A percentile compares a stretch with the other conserved stretches of the same genome.
Conservation (phyloP, 108 stramenopile genomes). For the Cylindrotheca fusiformis region DNA sequence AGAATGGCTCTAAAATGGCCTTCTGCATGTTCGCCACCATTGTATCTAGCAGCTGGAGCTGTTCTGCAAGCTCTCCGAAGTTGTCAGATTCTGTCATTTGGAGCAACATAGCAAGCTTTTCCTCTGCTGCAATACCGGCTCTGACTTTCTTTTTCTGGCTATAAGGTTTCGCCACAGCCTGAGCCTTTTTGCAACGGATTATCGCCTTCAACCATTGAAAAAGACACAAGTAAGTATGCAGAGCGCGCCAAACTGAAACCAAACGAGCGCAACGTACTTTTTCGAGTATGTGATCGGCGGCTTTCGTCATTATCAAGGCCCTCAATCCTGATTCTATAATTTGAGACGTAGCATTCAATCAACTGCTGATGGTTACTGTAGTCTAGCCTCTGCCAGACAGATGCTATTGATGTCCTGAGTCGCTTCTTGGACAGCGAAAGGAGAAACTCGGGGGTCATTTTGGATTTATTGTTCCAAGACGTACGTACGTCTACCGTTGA, state of each 20-base stretch:
- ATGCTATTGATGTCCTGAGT: too few species aligned
- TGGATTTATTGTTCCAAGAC: too few species aligned
- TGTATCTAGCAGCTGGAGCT: constrained; percentile 16
- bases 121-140: constrained; percentile 19
- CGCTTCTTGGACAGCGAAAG: too few species aligned
- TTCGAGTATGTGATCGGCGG: constrained; percentile 20
- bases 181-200: constrained; percentile 33
- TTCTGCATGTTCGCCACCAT: constrained; percentile 33
- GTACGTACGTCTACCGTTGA: too few species aligned
- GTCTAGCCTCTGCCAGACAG: too few species aligned
- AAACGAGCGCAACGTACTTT: constrained; percentile 10
- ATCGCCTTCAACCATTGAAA: too few species aligned
- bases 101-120: constrained; percentile 13
- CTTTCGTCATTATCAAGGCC: constrained; percentile 21
- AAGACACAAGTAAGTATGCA: neutral
- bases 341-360: too few species aligned
- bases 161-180: constrained; percentile 24
- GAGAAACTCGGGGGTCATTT: too few species aligned
- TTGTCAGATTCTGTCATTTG: constrained; percentile 18
- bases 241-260: neutral
- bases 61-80: constrained; percentile 26
- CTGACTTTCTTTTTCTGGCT: constrained; percentile 27
- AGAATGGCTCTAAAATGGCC: constrained; percentile 23
- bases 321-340: too few species aligned
- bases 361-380: too few species aligned